Evolutionary conservation across 1,284 basidiomycete genomes (phyloP), one percentile per base, ranked within the genome.

Genomic region (Vanrija pseudolonga): DNA sequence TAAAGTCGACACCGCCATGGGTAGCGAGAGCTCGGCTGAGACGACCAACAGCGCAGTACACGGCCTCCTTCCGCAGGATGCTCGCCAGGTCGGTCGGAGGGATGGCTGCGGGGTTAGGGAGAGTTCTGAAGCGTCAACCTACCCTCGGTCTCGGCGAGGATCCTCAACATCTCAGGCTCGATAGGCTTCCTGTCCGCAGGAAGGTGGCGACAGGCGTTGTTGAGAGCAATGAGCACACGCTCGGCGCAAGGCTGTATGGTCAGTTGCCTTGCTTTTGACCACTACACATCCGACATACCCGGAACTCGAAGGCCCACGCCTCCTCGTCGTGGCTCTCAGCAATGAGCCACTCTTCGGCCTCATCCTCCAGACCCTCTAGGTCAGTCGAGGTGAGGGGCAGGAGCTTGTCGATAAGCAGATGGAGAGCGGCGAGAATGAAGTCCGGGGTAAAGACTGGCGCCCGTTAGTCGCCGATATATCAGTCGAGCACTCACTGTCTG

Each of bases 341-440:
- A 56, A 90, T 87, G 5, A 91, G 82, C 89, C 90, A 95, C 66
- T 92, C 89, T 76, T 95, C 91, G 0, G 90, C 89, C 72, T 92
- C 89, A 23, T 82, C 80, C 76, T 86, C 82, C 85, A 91, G 89
- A 3, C 79, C 81, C 60, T 90, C 84, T 5, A 94, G 80, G 71
- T 94, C 90, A 5, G 80, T 76, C 1, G 86, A 81, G 51, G 87
- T 88, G 32, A 94, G 79, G 4, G 89, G 89, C 67, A 95, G 85
- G 65, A 92, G 88, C 22, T 87, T 83, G 36, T 86, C 86, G 22
- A 94, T 82, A 6, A 95, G 81, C 15, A 91, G 77, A 57, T 82
- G 81, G 26, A 92, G 86, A 0, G 90, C 88, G 46, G 85, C 83
- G 59, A 87, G 81, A 5, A 95, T 85, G 66, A 92, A 90, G 12